These are phyloP conservation scores for Pichia sp. DNA, from an alignment of 1,139 yeast genomes.

Conservation along the genomic window DNA sequence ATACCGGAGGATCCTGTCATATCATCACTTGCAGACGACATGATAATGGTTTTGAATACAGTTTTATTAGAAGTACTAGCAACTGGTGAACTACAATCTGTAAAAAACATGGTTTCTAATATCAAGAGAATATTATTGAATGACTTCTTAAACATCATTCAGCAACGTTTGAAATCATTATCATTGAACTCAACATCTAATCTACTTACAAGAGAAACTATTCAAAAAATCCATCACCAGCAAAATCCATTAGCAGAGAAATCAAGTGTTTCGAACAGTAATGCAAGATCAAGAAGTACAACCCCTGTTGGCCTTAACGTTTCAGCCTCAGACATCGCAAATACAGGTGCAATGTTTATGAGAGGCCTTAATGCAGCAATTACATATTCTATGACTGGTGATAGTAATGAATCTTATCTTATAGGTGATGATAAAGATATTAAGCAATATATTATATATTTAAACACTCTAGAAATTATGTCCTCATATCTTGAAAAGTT, in stretches of 20 bases:
- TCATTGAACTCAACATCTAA: slow-evolving; percentile 43
- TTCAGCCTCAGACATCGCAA: slow-evolving; percentile 25
- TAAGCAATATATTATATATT: slow-evolving; percentile 39
- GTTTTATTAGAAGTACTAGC: slow-evolving; percentile 53
- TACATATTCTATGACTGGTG: slow-evolving; percentile 26
- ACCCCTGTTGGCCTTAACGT: slow-evolving; percentile 21
- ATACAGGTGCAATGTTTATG: slow-evolving; percentile 26
- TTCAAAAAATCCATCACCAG: slow-evolving; percentile 15
- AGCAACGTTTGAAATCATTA: slow-evolving; percentile 49
- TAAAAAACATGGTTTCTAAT: slow-evolving; percentile 44
- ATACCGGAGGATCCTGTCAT: slow-evolving; percentile 57
- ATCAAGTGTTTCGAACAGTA: slow-evolving; percentile 4
- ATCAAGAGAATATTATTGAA: slow-evolving; percentile 40
- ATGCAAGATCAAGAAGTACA: slow-evolving; percentile 12
- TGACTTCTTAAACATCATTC: slow-evolving; percentile 41
- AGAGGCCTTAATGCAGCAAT: slow-evolving; percentile 30
- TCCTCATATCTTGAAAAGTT: slow-evolving; percentile 49
- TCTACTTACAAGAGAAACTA: slow-evolving; percentile 19
- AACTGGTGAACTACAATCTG: slow-evolving; percentile 51
- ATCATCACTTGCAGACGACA: slow-evolving; percentile 82
- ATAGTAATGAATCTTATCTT: slow-evolving; percentile 26
- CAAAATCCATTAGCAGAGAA: slow-evolving; percentile 8
- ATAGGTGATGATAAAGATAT: slow-evolving; percentile 34
- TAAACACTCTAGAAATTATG: slow-evolving; percentile 54
- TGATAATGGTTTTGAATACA: slow-evolving; percentile 66